These are phyloP conservation scores for Neurospora sp. DNA, from an alignment of 495 filamentous ascomycete genomes.

Conservation along the genomic window DNA sequence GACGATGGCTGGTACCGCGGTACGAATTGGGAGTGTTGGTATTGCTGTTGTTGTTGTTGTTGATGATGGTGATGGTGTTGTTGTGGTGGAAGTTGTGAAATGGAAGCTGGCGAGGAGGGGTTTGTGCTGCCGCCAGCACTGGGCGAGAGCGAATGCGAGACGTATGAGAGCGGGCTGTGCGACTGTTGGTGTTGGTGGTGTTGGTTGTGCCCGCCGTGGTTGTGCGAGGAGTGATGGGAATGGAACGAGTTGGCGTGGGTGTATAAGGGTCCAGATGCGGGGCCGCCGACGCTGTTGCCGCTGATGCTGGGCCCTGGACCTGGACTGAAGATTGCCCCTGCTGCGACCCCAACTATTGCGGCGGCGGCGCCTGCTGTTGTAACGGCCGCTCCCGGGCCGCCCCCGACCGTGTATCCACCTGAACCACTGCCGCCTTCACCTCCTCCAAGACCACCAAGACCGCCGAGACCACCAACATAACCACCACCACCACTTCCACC, in stretches of 20 bases:
- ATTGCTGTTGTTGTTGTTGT: conserved; percentile 12
- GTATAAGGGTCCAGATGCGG: conserved; percentile 20
- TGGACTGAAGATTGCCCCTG: conserved; percentile 19
- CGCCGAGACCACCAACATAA: neutral
- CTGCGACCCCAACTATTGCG: conserved; percentile 5
- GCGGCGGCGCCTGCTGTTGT: neutral
- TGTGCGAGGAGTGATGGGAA: neutral
- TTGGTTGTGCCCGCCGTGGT: neutral
- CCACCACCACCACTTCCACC: conserved; percentile 7
- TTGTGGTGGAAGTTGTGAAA: conserved; percentile 2
- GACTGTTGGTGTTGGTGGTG: conserved; percentile 11
- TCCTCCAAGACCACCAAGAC: neutral
- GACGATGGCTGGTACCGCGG: conserved; percentile 5
- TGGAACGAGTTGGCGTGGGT: conserved; percentile 11
- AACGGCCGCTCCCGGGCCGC: conserved; percentile 2
- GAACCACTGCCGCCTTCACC: conserved; percentile 5
- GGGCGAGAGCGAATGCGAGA: neutral
- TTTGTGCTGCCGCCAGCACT: neutral
- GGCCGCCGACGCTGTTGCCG: conserved; percentile 18
- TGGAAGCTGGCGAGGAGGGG: conserved; percentile 6
- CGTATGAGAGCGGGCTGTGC: neutral
- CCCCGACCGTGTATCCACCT: conserved; percentile 11
- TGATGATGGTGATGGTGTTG: neutral
- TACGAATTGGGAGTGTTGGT: conserved; percentile 14
- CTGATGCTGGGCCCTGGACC: conserved; percentile 16